Evolutionary conservation across 1,139 yeast species (phyloP).

Genomic region (Blastobotrys serpentis): DNA sequence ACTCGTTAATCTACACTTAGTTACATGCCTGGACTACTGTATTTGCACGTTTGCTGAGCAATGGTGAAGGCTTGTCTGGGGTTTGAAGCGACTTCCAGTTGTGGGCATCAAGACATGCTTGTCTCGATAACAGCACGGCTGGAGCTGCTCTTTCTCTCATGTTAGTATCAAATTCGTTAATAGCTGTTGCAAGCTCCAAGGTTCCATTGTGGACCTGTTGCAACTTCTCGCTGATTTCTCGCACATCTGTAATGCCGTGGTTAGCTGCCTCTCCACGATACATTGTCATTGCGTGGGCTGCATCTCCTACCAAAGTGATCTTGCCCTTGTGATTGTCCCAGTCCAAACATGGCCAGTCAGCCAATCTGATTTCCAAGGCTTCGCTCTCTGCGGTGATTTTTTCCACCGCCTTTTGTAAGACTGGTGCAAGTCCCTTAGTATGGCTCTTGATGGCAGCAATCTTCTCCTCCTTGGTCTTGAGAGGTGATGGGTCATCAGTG

Average conservation of each 20-base stretch:
- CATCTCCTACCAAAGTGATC: constrained; percentile 3
- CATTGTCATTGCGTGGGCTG: constrained; percentile 5
- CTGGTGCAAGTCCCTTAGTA: constrained; percentile 6
- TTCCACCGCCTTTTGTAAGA: constrained; percentile 3
- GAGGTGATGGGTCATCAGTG: constrained; percentile 6
- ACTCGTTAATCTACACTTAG: not conserved
- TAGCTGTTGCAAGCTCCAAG: not conserved
- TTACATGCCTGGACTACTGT: not conserved
- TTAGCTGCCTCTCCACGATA: constrained; percentile 8
- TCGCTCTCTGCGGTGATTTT: not conserved
- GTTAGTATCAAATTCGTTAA: not conserved
- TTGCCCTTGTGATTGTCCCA: constrained; percentile 3
- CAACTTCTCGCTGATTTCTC: not conserved
- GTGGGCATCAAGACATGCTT: constrained; percentile 8
- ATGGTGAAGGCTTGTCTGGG: constrained; percentile 1
- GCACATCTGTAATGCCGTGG: constrained; percentile 1
- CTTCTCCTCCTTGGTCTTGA: constrained; percentile 7
- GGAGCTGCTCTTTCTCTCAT: constrained; percentile 2
- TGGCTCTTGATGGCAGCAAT: constrained; percentile 5
- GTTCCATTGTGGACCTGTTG: not conserved
- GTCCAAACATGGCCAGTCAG: constrained; percentile 5
- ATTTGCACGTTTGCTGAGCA: constrained; percentile 6
- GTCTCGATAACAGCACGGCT: constrained; percentile 2
- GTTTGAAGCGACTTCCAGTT: not conserved
- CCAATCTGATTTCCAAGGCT: constrained; percentile 4